These are phyloP conservation scores for Heliophila coronopifolia DNA, from an alignment of 441 rosid genomes.

Conservation along the genomic window DNA sequence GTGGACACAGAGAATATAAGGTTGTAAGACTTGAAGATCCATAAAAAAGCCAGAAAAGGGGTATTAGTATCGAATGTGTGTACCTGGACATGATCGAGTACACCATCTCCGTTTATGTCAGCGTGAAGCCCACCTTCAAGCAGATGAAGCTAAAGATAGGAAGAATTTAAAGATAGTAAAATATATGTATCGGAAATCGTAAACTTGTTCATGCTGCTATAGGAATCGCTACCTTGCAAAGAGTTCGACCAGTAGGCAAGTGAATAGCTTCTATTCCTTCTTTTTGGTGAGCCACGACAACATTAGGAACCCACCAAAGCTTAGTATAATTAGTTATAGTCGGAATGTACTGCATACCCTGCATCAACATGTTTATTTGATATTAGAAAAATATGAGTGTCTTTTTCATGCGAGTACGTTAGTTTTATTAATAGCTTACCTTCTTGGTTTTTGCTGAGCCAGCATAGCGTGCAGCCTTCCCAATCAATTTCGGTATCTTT, in stretches of 20 bases:
- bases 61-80: background rate
- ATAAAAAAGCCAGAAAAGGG: background rate
- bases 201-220: conserved; percentile 3
- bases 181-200: background rate
- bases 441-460: conserved; percentile 82
- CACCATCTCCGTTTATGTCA: conserved; percentile 97
- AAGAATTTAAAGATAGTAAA: background rate
- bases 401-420: background rate
- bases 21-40: conserved; percentile 12
- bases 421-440: conserved; percentile 38
- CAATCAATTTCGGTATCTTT: conserved; percentile 78
- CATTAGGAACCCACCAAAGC: conserved; percentile 99
- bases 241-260: conserved; percentile 89
- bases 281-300: conserved; percentile 91
- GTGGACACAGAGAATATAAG: conserved; percentile 17
- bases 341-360: conserved; percentile 71
- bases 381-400: conserved; percentile 1
- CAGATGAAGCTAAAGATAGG: conserved; percentile 66
- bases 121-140: conserved; percentile 99
- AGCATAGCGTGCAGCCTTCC: conserved; percentile 79
- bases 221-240: conserved; percentile 62
- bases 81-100: conserved; percentile 98
- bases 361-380: conserved; percentile 29
- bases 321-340: conserved; percentile 93
- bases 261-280: conserved; percentile 98